These are phyloP conservation scores for Fraxinus floribunda DNA, from an alignment of 305 asterid species.

Conservation along the genomic window DNA sequence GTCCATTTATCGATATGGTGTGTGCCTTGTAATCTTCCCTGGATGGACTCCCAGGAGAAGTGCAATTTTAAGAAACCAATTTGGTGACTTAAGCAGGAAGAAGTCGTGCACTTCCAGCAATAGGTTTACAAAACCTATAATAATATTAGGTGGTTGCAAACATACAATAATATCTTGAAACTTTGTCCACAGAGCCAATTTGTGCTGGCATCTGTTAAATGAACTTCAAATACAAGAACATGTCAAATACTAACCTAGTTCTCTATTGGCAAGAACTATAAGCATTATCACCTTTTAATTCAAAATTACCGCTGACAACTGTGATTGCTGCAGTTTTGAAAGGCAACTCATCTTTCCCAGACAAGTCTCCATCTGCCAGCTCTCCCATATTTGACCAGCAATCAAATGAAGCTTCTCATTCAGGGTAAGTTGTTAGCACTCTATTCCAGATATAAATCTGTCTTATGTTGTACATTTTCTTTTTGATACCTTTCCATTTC, in stretches of 20 bases:
- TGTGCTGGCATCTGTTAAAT: slow-evolving; percentile 9
- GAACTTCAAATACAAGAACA: neutral
- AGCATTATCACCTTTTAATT: neutral
- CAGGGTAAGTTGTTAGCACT: slow-evolving; percentile 58
- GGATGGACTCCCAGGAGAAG: slow-evolving; percentile 8
- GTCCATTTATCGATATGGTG: neutral
- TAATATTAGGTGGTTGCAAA: neutral
- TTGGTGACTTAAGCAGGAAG: slow-evolving; percentile 8
- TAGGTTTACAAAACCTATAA: neutral
- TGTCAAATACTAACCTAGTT: neutral
- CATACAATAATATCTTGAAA: neutral
- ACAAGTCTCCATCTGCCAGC: slow-evolving; percentile 66
- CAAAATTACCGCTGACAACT: slow-evolving; percentile 6
- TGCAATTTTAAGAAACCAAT: slow-evolving; percentile 8
- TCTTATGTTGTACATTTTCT: neutral
- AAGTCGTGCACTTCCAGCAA: neutral
- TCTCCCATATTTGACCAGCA: slow-evolving; percentile 68
- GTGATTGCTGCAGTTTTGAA: slow-evolving; percentile 67
- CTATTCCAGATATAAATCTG: slow-evolving; percentile 15
- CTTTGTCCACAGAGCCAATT: neutral
- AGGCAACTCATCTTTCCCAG: slow-evolving; percentile 83
- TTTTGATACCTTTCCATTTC: slow-evolving; percentile 4
- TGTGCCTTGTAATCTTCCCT: neutral
- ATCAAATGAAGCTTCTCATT: slow-evolving; percentile 58
- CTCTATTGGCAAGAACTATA: slow-evolving; percentile 4